Evolutionary conservation across 129 eudicot species (phyloP).

Genomic region (Daucus carota): DNA sequence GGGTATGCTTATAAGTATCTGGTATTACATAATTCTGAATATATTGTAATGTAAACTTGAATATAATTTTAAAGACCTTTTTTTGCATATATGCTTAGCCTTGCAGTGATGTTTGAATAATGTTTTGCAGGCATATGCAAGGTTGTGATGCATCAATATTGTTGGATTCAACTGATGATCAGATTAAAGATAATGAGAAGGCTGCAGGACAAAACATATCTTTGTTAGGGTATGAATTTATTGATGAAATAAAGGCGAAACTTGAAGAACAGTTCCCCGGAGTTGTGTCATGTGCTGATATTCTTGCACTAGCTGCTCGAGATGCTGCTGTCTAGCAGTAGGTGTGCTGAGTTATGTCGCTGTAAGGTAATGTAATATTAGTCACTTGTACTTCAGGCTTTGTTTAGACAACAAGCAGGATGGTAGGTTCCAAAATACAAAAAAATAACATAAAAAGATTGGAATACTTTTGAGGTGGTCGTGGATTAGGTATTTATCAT

Average conservation of each 20-base stretch:
- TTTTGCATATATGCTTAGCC: too few relatives aligned
- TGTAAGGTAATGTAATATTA: too few relatives aligned
- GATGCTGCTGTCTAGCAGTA: too few relatives aligned
- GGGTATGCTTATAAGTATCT: constrained; percentile 24
- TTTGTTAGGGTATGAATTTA: constrained; percentile 34
- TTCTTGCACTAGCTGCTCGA: constrained; percentile 37
- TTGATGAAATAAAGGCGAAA: constrained; percentile 41
- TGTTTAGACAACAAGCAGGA: too few relatives aligned
- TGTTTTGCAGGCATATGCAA: constrained; percentile 18
- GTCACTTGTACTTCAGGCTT: too few relatives aligned
- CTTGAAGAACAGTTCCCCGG: constrained; percentile 35
- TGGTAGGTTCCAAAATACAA: too few relatives aligned
- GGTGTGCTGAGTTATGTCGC: too few relatives aligned
- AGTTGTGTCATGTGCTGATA: constrained; percentile 54
- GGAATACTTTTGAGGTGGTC: too few relatives aligned
- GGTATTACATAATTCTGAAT: neutral
- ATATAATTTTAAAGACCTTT: too few relatives aligned
- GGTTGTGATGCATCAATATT: constrained; percentile 59
- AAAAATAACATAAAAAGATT: too few relatives aligned
- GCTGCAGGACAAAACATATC: constrained; percentile 38
- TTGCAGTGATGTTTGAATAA: neutral
- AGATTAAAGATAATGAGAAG: constrained; percentile 34
- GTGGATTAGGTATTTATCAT: too few relatives aligned
- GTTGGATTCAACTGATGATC: constrained; percentile 29
- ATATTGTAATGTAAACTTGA: too few relatives aligned